Evolutionary conservation across 2,329 filamentous ascomycete species (phyloP), one percentile per base, ranked within the genome.

Genomic region (Xylariaceae sp.): DNA sequence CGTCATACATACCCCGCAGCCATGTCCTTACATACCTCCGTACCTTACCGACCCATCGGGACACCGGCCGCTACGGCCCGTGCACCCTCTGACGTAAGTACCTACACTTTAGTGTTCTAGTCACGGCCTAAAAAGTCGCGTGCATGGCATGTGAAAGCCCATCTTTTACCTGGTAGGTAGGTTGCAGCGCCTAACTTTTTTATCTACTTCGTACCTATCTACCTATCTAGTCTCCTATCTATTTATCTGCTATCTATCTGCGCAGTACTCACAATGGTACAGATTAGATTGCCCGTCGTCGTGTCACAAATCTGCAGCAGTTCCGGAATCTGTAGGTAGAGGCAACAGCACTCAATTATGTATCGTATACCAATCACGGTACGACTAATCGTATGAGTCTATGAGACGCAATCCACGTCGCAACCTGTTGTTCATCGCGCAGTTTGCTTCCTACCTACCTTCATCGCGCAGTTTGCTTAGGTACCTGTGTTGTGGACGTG

Each of bases 71-170:
- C 41, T 45, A 45, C 41, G 41, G 41, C 11, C 41, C 41, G 41
- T 45, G 13, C 41, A n/a, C 3, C 45, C 15, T 18, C 17, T 49
- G 47, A 51, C 50, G 34, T 51, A 51, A 51, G 17, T 30, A 50
- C 50, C 23, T 45, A 3, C 17, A 18, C 17, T 18, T 18, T 18
- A 18, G 17, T 18, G 17, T 18, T 45, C 2, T 48, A 45, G 44
- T 45, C 23, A 30, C 23, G 23, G 23, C 23, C 4, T 30, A 30
- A 30, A 30, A 30, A 30, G 23, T 30, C 23, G 23, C 23, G 9
- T 30, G 17, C n/a, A 13, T 54, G n/a, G 39, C 52, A 54, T 54
- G 52, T 54, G 52, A 54, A 45, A 54, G 11, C 52, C 52, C 52
- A 54, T 54, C 6, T 15, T 47, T 9, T 41, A 10, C 37, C 37